phyloP scores from a whole-genome alignment of 345 rosid species.

The Lepidium didymum region DNA sequence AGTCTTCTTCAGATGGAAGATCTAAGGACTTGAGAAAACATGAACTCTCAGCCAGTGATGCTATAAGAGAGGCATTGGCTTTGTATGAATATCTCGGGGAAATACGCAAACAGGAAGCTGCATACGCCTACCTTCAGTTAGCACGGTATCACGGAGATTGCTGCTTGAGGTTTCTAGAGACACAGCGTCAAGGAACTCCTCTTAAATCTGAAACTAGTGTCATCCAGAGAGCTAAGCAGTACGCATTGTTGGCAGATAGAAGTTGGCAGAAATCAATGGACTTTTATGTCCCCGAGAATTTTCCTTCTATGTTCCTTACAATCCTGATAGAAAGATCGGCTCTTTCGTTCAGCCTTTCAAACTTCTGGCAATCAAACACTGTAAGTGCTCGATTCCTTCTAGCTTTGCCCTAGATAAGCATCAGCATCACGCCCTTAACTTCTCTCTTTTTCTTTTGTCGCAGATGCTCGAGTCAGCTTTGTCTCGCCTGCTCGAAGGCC shows the following conservation, averaged over 20 bases:
- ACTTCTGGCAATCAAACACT: conserved; percentile 39
- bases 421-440: not conserved
- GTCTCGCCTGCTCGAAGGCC: conserved; percentile 61
- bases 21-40: conserved; percentile 41
- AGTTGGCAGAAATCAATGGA: conserved; percentile 81
- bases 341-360: conserved; percentile 51
- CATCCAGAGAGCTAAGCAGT: conserved; percentile 70
- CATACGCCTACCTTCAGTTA: conserved; percentile 77
- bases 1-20: conserved; percentile 24
- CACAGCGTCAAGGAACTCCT: conserved; percentile 33
- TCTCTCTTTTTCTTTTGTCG: not conserved
- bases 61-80: conserved; percentile 80
- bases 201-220: conserved; percentile 41
- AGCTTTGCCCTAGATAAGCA: not conserved
- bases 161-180: conserved; percentile 55
- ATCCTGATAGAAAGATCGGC: conserved; percentile 68
- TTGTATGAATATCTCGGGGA: conserved; percentile 77
- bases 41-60: conserved; percentile 81
- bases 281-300: conserved; percentile 61
- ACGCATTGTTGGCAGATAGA: conserved; percentile 77
- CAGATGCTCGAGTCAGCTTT: conserved; percentile 83
- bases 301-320: conserved; percentile 71
- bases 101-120: conserved; percentile 77
- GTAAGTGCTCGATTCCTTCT: conserved; percentile 34
- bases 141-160: conserved; percentile 82